Conservation (phyloP, 176 grass and related monocot species). For the Tuctoria greenei region DNA sequence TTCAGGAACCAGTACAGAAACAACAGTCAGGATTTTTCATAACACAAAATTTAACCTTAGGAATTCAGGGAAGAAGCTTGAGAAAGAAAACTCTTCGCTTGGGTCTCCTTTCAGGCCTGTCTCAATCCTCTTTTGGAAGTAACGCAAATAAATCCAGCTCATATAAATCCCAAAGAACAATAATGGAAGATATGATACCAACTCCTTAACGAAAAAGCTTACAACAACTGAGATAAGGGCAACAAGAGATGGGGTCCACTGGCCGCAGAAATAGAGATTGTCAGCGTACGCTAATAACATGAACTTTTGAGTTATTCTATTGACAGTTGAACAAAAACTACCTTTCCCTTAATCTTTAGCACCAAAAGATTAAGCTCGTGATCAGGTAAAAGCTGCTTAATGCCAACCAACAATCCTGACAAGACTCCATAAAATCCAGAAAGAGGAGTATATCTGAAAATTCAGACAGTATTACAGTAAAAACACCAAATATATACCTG, state of each 20-base stretch:
- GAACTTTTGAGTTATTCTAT: constrained; percentile 12
- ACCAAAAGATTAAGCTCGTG: constrained; percentile 73
- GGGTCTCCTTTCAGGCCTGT: constrained; percentile 90
- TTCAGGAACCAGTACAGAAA: background rate
- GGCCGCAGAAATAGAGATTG: constrained; percentile 21
- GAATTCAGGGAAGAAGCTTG: constrained; percentile 95
- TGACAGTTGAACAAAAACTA: constrained; percentile 31
- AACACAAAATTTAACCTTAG: constrained; percentile 49
- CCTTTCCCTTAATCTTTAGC: constrained; percentile 92
- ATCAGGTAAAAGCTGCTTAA: constrained; percentile 96
- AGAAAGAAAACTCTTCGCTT: constrained; percentile 94
- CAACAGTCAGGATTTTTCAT: constrained; percentile 9
- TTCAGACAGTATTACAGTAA: constrained; percentile 1
- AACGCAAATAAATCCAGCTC: constrained; percentile 97
- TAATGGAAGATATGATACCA: constrained; percentile 76
- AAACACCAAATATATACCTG: constrained; percentile 4
- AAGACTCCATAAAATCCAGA: constrained; percentile 96
- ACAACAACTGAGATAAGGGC: constrained; percentile 58
- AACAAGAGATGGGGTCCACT: constrained; percentile 88
- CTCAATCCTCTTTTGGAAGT: constrained; percentile 93
- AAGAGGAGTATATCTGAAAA: constrained; percentile 81
- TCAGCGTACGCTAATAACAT: constrained; percentile 20
- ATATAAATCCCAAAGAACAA: constrained; percentile 92
- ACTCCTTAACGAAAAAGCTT: constrained; percentile 67
- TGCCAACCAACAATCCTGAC: constrained; percentile 84